Evolutionary conservation across 805 yeast species (phyloP).

Genomic region (Metschnikowia colocasiae): DNA sequence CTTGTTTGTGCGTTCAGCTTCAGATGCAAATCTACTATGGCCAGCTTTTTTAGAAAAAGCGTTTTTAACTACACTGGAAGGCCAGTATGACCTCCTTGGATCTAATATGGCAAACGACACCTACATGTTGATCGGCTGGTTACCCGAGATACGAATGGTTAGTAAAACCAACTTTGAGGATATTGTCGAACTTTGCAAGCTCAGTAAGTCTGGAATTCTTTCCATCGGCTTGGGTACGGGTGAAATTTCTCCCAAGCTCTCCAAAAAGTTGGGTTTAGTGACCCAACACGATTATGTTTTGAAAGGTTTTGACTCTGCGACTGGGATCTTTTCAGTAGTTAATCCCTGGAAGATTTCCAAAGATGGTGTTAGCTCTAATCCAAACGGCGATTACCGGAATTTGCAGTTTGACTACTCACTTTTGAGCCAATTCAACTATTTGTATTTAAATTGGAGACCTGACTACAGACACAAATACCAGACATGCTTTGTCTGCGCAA

Average conservation of each 20-base stretch:
- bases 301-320: constrained; percentile 13
- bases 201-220: constrained; percentile 34
- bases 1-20: constrained; percentile 35
- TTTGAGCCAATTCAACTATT: constrained; percentile 37
- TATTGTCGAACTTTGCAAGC: constrained; percentile 19
- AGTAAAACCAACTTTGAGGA: constrained; percentile 30
- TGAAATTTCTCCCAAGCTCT: constrained; percentile 29
- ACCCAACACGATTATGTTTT: constrained; percentile 72
- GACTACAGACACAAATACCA: constrained; percentile 18
- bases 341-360: constrained; percentile 34
- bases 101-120: constrained; percentile 75
- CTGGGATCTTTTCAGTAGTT: constrained; percentile 16
- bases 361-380: constrained; percentile 9
- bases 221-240: constrained; percentile 72
- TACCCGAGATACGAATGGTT: constrained; percentile 53
- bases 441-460: constrained; percentile 70
- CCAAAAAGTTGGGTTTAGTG: constrained; percentile 38
- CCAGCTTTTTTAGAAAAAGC: constrained; percentile 81
- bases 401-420: constrained; percentile 19
- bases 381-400: constrained; percentile 4
- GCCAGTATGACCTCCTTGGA: constrained; percentile 62
- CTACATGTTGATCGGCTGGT: constrained; percentile 62
- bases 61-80: constrained; percentile 53
- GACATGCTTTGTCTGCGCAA: constrained; percentile 22
- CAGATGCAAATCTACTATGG: constrained; percentile 43